A percentile compares a stretch with the other conserved stretches of the same genome.
Conservation (phyloP, 768 basidiomycete genomes). For the Boletales sp. region DNA sequence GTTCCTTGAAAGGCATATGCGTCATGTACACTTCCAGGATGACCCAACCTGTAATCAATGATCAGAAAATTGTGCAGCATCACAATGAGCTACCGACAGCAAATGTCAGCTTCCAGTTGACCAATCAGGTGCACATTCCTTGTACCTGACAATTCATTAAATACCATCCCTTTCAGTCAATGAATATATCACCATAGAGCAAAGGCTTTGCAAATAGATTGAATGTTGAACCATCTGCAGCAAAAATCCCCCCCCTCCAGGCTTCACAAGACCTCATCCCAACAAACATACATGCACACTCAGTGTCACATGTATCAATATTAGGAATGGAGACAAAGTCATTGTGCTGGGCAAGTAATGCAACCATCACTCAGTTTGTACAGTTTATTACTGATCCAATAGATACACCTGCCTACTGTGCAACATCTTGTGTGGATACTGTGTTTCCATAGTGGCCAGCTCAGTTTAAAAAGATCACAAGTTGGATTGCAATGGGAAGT, state of each 20-base stretch:
- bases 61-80: slow-evolving; percentile 25
- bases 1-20: slow-evolving; percentile 7
- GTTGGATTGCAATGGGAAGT: too few relatives aligned
- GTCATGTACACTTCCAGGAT: slow-evolving; percentile 27
- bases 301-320: neutral
- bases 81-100: slow-evolving; percentile 20
- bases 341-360: slow-evolving; percentile 1
- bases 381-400: slow-evolving; percentile 3
- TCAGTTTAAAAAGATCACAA: too few relatives aligned
- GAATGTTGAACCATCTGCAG: neutral
- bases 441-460: too few relatives aligned
- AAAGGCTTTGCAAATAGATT: neutral
- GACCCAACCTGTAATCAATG: slow-evolving; percentile 27
- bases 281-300: neutral
- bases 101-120: too few relatives aligned
- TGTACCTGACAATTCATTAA: slow-evolving; percentile 5
- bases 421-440: too few relatives aligned
- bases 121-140: too few relatives aligned
- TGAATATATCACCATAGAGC: neutral
- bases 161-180: slow-evolving; percentile 1
- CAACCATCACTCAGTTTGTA: slow-evolving; percentile 1
- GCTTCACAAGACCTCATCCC: neutral
- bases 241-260: slow-evolving; percentile 1
- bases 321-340: neutral
- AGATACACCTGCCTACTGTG: too few relatives aligned